These are phyloP conservation scores for Penicilliopsis zonata DNA, from an alignment of 495 filamentous ascomycete species.

Conservation along the genomic window DNA sequence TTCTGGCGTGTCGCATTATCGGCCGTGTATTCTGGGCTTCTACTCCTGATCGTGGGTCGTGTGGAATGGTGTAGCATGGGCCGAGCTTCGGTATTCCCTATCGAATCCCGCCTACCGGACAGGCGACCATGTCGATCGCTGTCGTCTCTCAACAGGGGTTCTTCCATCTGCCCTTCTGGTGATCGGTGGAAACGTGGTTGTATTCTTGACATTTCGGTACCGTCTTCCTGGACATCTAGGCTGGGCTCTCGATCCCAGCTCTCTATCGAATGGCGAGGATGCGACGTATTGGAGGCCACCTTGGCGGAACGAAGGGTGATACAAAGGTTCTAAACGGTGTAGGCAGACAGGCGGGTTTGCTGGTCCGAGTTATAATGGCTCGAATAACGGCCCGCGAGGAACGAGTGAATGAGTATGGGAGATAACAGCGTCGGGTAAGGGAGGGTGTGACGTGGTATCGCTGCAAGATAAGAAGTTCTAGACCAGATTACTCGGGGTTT, in stretches of 20 bases:
- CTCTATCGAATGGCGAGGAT: conserved; percentile 6
- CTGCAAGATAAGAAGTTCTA: too few relatives aligned
- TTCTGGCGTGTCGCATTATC: conserved; percentile 58
- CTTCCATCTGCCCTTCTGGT: conserved; percentile 37
- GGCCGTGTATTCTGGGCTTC: conserved; percentile 43
- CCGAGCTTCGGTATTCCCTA: conserved; percentile 24
- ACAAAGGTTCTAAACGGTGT: too few relatives aligned
- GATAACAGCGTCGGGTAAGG: too few relatives aligned
- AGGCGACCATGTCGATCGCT: conserved; percentile 29
- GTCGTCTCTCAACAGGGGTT: conserved; percentile 48
- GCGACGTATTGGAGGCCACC: conserved; percentile 10
- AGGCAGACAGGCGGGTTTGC: too few relatives aligned
- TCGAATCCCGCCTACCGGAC: conserved; percentile 24
- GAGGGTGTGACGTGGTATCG: too few relatives aligned
- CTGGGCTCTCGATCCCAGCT: conserved; percentile 8
- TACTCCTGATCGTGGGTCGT: conserved; percentile 48
- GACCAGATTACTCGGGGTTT: too few relatives aligned
- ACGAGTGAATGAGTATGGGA: too few relatives aligned
- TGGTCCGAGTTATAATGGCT: too few relatives aligned
- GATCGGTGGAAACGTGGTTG: conserved; percentile 36
- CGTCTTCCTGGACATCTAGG: conserved; percentile 21
- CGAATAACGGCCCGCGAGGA: too few relatives aligned
- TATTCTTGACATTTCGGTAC: conserved; percentile 32
- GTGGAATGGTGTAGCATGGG: conserved; percentile 34
- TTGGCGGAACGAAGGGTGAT: conserved; percentile 5